Conservation (phyloP, 2,329 filamentous ascomycete species). For the Phoma herbarum region DNA sequence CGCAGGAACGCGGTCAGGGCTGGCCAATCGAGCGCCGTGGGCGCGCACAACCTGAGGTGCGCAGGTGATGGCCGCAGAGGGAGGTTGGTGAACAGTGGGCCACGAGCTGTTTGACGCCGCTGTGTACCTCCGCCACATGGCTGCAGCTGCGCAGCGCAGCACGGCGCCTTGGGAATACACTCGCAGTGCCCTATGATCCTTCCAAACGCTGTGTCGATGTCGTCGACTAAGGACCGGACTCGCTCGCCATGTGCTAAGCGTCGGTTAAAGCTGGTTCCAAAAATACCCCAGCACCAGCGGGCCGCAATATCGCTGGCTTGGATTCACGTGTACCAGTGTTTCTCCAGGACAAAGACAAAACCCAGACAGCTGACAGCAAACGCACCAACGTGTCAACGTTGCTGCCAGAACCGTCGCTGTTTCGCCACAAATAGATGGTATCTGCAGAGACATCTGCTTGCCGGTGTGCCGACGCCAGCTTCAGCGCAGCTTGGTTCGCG, state of each 20-base stretch:
- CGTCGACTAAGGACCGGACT: constrained; percentile 7
- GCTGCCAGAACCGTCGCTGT: constrained; percentile 23
- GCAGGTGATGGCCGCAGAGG: constrained; percentile 8
- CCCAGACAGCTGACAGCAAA: constrained; percentile 21
- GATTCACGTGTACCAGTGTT: constrained; percentile 17
- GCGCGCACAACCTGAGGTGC: constrained; percentile 20
- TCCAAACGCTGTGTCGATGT: constrained; percentile 11
- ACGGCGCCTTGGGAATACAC: neutral
- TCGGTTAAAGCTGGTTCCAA: constrained; percentile 27
- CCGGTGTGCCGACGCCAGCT: neutral
- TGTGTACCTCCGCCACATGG: constrained; percentile 18
- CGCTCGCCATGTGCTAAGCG: constrained; percentile 28
- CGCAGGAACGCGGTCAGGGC: constrained; percentile 22
- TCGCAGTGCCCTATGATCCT: constrained; percentile 3
- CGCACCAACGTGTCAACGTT: constrained; percentile 18
- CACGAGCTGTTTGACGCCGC: constrained; percentile 12
- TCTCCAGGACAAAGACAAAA: constrained; percentile 19
- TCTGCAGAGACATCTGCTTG: neutral
- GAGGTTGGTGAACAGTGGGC: constrained; percentile 18
- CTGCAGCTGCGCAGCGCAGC: constrained; percentile 9
- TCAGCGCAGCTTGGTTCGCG: neutral
- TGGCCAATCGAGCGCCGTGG: constrained; percentile 21
- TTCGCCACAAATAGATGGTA: constrained; percentile 25
- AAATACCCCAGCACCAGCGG: constrained; percentile 31
- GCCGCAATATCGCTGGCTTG: constrained; percentile 6